phyloP scores from a whole-genome alignment of 768 basidiomycete genomes.

The Lactarius indigo region DNA sequence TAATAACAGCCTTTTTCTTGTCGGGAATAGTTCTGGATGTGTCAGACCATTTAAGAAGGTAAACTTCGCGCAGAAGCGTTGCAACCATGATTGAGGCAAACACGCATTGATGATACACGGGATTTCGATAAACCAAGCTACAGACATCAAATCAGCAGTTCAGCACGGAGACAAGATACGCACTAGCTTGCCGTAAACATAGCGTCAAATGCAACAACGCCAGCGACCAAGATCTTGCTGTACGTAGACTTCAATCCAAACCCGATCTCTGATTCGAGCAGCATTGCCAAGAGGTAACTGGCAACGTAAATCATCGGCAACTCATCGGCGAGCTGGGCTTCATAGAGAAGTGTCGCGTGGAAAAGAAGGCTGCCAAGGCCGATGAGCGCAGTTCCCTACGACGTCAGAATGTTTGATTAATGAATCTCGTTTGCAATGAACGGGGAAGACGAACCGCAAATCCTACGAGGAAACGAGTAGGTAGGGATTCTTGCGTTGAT shows the following conservation, averaged over 20 bases:
- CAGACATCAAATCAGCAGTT: not conserved
- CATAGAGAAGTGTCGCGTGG: slow-evolving; percentile 71
- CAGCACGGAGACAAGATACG: slow-evolving; percentile 30
- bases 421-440: not conserved
- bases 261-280: slow-evolving; percentile 56
- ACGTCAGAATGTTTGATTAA: not conserved
- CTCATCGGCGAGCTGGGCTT: slow-evolving; percentile 79
- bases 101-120: slow-evolving; percentile 74
- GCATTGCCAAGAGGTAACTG: slow-evolving; percentile 54
- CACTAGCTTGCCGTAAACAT: slow-evolving; percentile 75
- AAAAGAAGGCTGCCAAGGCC: slow-evolving; percentile 78
- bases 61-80: slow-evolving; percentile 45
- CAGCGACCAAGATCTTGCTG: slow-evolving; percentile 40
- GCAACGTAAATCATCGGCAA: slow-evolving; percentile 78
- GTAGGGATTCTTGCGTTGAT: slow-evolving; percentile 33
- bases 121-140: slow-evolving; percentile 67
- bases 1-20: slow-evolving; percentile 40
- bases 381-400: slow-evolving; percentile 61
- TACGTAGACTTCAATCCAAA: slow-evolving; percentile 39
- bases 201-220: slow-evolving; percentile 47
- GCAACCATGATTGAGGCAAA: slow-evolving; percentile 59
- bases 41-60: slow-evolving; percentile 48
- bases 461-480: slow-evolving; percentile 36
- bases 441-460: slow-evolving; percentile 30
- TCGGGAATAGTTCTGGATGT: slow-evolving; percentile 40